Conservation (phyloP, 1,284 basidiomycete genomes). For the Flammula alnicola region DNA sequence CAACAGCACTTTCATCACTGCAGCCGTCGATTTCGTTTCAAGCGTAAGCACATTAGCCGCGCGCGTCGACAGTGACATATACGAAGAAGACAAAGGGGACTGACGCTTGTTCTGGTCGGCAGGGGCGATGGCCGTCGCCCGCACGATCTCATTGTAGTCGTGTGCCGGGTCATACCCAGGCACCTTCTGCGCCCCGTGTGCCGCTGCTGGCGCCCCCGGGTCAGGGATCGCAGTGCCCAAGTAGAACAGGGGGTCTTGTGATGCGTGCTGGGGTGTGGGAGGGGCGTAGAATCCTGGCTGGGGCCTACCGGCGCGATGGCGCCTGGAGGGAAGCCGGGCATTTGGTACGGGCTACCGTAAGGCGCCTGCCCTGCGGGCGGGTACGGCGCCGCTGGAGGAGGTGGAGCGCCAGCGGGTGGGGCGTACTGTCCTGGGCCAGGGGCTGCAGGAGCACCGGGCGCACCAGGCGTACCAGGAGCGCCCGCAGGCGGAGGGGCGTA, state of each 20-base stretch:
- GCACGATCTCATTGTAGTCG: conserved; percentile 31
- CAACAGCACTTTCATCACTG: conserved; percentile 38
- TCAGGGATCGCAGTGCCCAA: conserved; percentile 32
- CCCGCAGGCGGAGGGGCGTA: neutral
- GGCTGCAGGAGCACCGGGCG: neutral
- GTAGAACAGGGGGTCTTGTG: conserved; percentile 28
- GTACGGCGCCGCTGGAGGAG: conserved; percentile 9
- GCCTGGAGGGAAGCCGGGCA: too few species aligned
- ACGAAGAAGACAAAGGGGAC: conserved; percentile 12
- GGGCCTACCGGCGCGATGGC: too few species aligned
- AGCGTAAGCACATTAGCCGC: conserved; percentile 7
- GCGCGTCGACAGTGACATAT: neutral
- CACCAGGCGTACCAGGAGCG: conserved; percentile 4
- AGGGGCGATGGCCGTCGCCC: conserved; percentile 3
- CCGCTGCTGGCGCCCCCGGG: conserved; percentile 21
- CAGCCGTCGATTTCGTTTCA: neutral
- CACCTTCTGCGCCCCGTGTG: conserved; percentile 26
- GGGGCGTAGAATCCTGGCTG: conserved; percentile 10
- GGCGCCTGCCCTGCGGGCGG: conserved; percentile 1
- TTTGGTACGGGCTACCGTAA: conserved; percentile 10
- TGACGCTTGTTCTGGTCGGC: conserved; percentile 18
- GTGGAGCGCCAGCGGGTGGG: conserved; percentile 9
- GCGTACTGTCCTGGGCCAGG: conserved; percentile 8
- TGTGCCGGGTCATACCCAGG: conserved; percentile 37
- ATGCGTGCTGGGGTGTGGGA: conserved; percentile 7